Percentiles rank a stretch among this genome's conserved stretches.
Evolutionary conservation across 805 yeast genomes (phyloP).

Genomic region (Starmerella riodocensis): DNA sequence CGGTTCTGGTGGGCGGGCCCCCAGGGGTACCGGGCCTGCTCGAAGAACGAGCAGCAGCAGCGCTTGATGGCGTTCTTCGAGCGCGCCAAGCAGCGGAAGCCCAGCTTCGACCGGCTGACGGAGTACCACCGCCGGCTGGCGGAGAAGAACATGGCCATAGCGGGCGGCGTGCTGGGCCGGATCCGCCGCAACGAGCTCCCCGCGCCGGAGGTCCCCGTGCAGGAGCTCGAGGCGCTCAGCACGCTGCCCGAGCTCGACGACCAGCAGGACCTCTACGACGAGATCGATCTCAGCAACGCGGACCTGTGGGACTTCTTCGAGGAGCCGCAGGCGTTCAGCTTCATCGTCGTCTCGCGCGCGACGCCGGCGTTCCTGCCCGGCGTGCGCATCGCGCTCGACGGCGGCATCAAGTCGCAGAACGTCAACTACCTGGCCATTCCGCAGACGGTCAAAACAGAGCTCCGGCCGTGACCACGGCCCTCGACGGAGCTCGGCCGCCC

Average conservation of each 20-base stretch:
- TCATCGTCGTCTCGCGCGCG: conserved; percentile 10
- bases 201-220: conserved; percentile 9
- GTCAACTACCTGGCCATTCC: conserved; percentile 17
- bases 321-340: conserved; percentile 7
- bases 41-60: conserved; percentile 23
- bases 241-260: conserved; percentile 8
- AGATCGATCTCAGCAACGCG: conserved; percentile 9
- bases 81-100: conserved; percentile 12
- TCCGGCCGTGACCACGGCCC: no score
- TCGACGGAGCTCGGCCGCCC: no score
- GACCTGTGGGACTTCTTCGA: conserved; percentile 15
- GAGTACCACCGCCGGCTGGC: conserved; percentile 1
- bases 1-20: conserved; percentile 60
- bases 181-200: conserved; percentile 4
- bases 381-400: conserved; percentile 2
- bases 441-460: conserved; percentile 3
- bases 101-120: not conserved
- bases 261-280: conserved; percentile 14
- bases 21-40: conserved; percentile 40
- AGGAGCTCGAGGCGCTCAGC: conserved; percentile 9
- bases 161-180: conserved; percentile 4
- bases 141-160: conserved; percentile 2
- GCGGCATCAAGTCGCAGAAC: conserved; percentile 6
- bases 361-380: conserved; percentile 10
- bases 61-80: conserved; percentile 19